Base-by-base conservation (phyloP, 2,329 filamentous ascomycete species). In the Elsinoe perseae region DNA sequence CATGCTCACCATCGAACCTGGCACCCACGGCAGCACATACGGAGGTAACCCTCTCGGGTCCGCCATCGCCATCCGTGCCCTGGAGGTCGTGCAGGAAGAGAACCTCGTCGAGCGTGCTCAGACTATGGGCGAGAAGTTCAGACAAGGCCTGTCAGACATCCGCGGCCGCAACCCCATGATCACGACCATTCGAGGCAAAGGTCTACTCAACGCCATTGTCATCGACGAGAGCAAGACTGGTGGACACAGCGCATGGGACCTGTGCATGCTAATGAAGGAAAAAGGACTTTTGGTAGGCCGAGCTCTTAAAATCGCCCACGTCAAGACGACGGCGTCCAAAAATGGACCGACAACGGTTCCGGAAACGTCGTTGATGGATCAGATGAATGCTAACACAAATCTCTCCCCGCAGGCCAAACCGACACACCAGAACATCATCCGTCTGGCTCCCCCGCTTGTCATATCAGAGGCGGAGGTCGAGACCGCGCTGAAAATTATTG, bases 11-110 rank as follows among this genome's bases (percentile, higher is more conserved):
- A 80, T 98, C 61, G 93, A 98, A 78, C 89, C 93, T 23, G 93
- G 93, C 59, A 97, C 93, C 23, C 93, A 98, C 73, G 93, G 93
- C 50, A 95, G 89, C 40, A 98, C 93, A n/a, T 98, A 97, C 68
- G 93, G 93, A 60, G 93, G 93, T 52, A 98, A 98, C 74, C 93
- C 93, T 16, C 79, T 98, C 10, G 93, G 91, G 21, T 97, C 90
- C 64, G 93, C 93, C 36, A 89, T 98, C 27, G 95, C 92, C 21
- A 95, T 98, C 68, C 87, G 91, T 61, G 93, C 93, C 18, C 80
- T 98, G 43, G 91, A 98, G 77, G 81, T 98, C 56, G 85, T 98
- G 64, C 83, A 92, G 67, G 93, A 98, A 70, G 91, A 95, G 74
- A 80, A 89, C 61, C 82, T 98, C 75, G 86, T 89, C 21, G 85